Evolutionary conservation across 805 yeast species (phyloP), one percentile per base, ranked within the genome.

Genomic region (Cyberlindnera mrakii): DNA sequence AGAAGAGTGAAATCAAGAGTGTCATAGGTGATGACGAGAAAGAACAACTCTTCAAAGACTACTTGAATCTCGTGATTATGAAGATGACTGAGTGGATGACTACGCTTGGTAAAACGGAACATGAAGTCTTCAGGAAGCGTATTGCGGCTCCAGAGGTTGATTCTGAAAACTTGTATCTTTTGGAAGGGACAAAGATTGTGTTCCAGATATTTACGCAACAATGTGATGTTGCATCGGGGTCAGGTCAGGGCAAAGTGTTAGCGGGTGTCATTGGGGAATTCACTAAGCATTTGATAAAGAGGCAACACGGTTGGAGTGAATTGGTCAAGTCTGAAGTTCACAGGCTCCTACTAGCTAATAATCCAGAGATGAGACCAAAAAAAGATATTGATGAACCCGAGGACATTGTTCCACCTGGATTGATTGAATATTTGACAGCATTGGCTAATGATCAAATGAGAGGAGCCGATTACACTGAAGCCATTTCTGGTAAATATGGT

Each of bases 161-260:
- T 57, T 72, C 78, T 5, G 87, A 86, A 44, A 76, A 78, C 13
- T 67, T 75, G 14, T 71, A 71, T 40, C 87, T 82, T 20, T 65
- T 88, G 43, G 87, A 87, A 43, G 93, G 88, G 43, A 84, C 88
- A 41, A 82, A 80, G 47, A 81, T 84, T 5, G 81, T 89, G 25
- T 80, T 85, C 59, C 78, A 85, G 48, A 83, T 88, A 82, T 77
- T 88, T 45, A 80, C 82, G n/a, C 96, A 88, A 57, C 96, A 89
- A 60, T 82, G 87, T 14, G 95, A 85, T 48, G 90, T 85, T 6
- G 93, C 95, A 0, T 85, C 89, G 0, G 90, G 83, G 29, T 79
- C 91, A 3, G 86, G 87, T 4, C 89, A 85, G 61, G 87, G 89
- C 6, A 75, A 81, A 49, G 84, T 88, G 23, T 68, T 88, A 30